These are phyloP conservation scores for Penicillium canariense DNA, from an alignment of 495 filamentous ascomycete species.

Conservation along the genomic window DNA sequence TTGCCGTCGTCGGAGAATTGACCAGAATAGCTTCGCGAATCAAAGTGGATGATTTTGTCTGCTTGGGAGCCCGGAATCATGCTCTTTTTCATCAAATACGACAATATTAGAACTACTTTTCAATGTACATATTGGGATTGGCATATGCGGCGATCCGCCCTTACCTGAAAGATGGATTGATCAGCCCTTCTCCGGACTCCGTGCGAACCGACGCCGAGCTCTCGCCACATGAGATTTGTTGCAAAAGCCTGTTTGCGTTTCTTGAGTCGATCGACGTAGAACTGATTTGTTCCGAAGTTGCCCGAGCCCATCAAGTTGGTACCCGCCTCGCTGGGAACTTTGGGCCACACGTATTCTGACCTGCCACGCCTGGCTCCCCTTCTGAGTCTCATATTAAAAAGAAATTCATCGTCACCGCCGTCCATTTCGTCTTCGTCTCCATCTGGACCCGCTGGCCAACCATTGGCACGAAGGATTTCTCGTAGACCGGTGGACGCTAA, in stretches of 20 bases:
- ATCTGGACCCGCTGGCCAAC: conserved; percentile 17
- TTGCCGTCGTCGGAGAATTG: conserved; percentile 97
- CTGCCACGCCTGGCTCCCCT: conserved; percentile 20
- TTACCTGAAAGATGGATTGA: conserved; percentile 64
- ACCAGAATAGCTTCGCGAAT: conserved; percentile 84
- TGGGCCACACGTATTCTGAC: conserved; percentile 57
- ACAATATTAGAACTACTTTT: conserved; percentile 34
- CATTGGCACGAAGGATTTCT: conserved; percentile 37
- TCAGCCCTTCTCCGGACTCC: conserved; percentile 54
- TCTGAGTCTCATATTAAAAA: conserved; percentile 19
- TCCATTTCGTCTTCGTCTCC: conserved; percentile 25
- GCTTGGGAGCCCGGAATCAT: conserved; percentile 70
- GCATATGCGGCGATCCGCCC: conserved; percentile 11
- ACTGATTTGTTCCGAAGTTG: conserved; percentile 64
- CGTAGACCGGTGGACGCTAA: conserved; percentile 38
- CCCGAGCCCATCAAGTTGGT: conserved; percentile 75
- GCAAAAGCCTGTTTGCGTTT: conserved; percentile 61
- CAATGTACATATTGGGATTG: neutral
- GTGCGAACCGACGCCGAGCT: conserved; percentile 62
- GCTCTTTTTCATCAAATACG: conserved; percentile 16
- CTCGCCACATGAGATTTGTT: conserved; percentile 70
- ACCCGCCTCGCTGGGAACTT: conserved; percentile 75
- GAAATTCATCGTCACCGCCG: conserved; percentile 25
- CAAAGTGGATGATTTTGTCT: conserved; percentile 85
- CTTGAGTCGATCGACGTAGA: conserved; percentile 46